Percentiles rank a stretch among this genome's conserved stretches.
These are phyloP conservation scores for Conticribra weissflogii DNA, from an alignment of 108 stramenopile species.

Conservation along the genomic window DNA sequence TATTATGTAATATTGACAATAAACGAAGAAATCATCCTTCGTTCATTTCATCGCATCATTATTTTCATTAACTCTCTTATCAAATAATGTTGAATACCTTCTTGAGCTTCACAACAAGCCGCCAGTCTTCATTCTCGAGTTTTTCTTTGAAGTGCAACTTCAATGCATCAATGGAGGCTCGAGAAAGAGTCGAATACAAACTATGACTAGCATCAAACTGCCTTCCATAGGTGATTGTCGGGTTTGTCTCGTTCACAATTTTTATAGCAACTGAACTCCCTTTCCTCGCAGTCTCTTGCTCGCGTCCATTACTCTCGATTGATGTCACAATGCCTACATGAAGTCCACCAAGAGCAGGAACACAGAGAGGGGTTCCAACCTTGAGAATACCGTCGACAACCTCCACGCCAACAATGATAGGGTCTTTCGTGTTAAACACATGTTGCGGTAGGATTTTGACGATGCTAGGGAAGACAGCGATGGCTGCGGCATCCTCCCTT, in stretches of 20 bases:
- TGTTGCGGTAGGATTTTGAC: constrained; percentile 95
- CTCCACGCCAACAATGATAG: constrained; percentile 97
- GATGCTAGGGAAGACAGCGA: constrained; percentile 91
- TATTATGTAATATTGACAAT: too few species aligned
- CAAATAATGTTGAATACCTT: constrained; percentile 94
- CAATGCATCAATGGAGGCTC: constrained; percentile 96
- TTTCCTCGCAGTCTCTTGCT: constrained; percentile 90
- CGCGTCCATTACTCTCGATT: constrained; percentile 92
- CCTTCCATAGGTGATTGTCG: constrained; percentile 97
- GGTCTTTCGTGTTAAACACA: constrained; percentile 99
- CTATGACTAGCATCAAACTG: constrained; percentile 95
- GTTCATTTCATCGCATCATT: too few species aligned
- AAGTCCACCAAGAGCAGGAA: constrained; percentile 90
- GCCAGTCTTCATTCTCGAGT: constrained; percentile 96
- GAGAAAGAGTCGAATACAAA: constrained; percentile 91
- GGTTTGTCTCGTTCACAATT: constrained; percentile 92
- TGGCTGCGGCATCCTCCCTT: constrained; percentile 82
- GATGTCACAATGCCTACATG: constrained; percentile 94
- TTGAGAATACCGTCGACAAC: constrained; percentile 95
- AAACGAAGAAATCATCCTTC: too few species aligned
- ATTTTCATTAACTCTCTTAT: background rate
- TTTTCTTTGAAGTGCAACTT: constrained; percentile 98
- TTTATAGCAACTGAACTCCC: constrained; percentile 92
- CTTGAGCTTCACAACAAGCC: constrained; percentile 97
- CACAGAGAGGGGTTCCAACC: constrained; percentile 97